Evolutionary conservation across 208 protist species (phyloP).

Genomic region (Trypanosoma platydactyli): DNA sequence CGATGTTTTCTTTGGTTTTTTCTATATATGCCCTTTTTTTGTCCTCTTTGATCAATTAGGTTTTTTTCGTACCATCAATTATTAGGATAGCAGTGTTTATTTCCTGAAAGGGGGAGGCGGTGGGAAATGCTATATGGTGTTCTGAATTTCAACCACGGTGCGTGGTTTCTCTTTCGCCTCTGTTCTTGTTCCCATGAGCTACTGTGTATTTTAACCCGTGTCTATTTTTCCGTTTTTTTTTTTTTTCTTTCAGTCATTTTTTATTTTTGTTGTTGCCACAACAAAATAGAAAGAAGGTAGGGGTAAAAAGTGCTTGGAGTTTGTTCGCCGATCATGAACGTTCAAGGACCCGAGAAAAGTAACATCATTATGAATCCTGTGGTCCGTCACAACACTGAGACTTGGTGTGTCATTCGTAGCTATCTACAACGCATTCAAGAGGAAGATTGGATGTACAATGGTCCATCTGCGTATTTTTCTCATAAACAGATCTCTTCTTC

Average conservation of each 20-base stretch:
- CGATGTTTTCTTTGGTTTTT: conserved; percentile 20
- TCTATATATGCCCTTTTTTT: conserved; percentile 14
- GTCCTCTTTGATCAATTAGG: conserved; percentile 11
- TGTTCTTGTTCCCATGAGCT: not conserved
- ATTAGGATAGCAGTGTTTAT: conserved; percentile 14
- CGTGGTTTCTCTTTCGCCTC: conserved; percentile 1
- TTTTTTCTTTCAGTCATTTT: conserved; percentile 3
- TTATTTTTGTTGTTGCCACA: not conserved
- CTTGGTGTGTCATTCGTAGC: conserved; percentile 25
- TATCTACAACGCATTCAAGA: conserved; percentile 33
- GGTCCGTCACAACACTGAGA: conserved; percentile 17
- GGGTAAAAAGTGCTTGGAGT: not conserved
- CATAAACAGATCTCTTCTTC: conserved; percentile 1
- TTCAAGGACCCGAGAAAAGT: not conserved
- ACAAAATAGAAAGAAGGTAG: not conserved
- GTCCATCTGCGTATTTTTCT: conserved; percentile 37
- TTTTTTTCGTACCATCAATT: conserved; percentile 3
- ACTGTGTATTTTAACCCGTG: not conserved
- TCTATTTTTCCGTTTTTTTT: conserved; percentile 9
- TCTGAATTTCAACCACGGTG: not conserved
- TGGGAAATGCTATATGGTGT: conserved; percentile 1
- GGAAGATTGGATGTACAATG: conserved; percentile 40
- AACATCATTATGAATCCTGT: not conserved
- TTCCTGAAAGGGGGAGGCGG: not conserved
- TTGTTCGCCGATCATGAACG: conserved; percentile 16